phyloP scores from a whole-genome alignment of 257 asterid genomes.

The Plantago major region DNA sequence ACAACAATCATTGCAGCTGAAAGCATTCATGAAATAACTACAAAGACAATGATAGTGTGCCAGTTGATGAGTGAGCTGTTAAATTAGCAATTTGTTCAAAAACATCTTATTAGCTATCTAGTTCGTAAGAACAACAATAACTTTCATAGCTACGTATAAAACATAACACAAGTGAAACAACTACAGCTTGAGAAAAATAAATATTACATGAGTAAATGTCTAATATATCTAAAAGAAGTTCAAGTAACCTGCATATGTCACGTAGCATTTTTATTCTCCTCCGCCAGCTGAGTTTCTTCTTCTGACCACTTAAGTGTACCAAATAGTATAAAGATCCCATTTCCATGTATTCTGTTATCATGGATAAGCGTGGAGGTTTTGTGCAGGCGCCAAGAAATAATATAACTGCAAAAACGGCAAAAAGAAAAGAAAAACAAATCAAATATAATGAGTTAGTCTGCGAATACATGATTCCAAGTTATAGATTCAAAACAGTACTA shows the following conservation, averaged over 20 bases:
- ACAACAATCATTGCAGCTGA: too few species aligned
- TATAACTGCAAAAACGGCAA: constrained; percentile 52
- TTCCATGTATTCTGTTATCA: constrained; percentile 97
- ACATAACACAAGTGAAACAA: too few species aligned
- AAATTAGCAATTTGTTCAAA: too few species aligned
- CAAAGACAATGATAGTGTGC: too few species aligned
- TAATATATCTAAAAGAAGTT: constrained; percentile 6
- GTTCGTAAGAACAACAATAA: too few species aligned
- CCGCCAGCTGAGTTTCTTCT: constrained; percentile 87
- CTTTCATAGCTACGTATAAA: too few species aligned
- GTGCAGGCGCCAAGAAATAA: constrained; percentile 98
- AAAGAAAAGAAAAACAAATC: constrained; percentile 3
- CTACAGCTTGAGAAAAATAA: not conserved
- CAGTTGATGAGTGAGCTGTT: too few species aligned
- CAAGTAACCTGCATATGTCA: constrained; percentile 92
- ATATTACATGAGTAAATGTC: not conserved
- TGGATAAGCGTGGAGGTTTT: constrained; percentile 83
- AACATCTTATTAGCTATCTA: too few species aligned
- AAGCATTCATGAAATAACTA: too few species aligned
- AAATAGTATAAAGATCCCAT: constrained; percentile 89
- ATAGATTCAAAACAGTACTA: not conserved
- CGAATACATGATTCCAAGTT: constrained; percentile 15
- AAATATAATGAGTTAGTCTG: constrained; percentile 12
- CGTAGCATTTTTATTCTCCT: constrained; percentile 90
- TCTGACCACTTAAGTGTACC: constrained; percentile 91